Percentiles rank a stretch among this genome's conserved stretches.
Conservation (phyloP, 176 grass and related monocot genomes). For the Raddia distichophylla region DNA sequence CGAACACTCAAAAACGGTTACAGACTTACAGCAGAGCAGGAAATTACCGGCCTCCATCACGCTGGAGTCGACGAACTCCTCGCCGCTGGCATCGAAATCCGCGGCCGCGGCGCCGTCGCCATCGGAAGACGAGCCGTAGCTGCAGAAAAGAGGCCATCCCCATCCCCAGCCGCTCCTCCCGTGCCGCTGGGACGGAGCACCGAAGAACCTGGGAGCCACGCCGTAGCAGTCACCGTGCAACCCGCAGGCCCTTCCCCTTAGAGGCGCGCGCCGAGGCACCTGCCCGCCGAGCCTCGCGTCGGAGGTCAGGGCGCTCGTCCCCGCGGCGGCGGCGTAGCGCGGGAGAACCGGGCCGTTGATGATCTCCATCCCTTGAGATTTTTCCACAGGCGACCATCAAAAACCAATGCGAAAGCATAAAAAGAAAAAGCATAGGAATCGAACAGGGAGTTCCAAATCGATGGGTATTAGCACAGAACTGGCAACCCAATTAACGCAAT, state of each 20-base stretch:
- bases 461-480: background rate
- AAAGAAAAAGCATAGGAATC: background rate
- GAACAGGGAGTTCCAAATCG: background rate
- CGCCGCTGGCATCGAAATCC: conserved; percentile 74
- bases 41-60: conserved; percentile 85
- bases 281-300: conserved; percentile 39
- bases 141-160: conserved; percentile 54
- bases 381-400: background rate
- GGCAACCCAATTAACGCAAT: background rate
- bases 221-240: conserved; percentile 41
- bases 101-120: conserved; percentile 71
- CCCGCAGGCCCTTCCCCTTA: conserved; percentile 45
- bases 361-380: conserved; percentile 50
- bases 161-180: conserved; percentile 28
- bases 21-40: background rate
- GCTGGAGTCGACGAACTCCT: conserved; percentile 85
- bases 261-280: conserved; percentile 40
- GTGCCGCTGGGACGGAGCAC: conserved; percentile 18
- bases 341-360: conserved; percentile 62
- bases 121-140: conserved; percentile 74
- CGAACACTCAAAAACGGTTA: background rate
- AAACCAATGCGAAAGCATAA: background rate
- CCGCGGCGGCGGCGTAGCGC: conserved; percentile 36
- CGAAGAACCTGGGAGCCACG: conserved; percentile 43
- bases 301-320: conserved; percentile 34